phyloP scores from a whole-genome alignment of 768 basidiomycete genomes.

The Tricholoma furcatifolium region DNA sequence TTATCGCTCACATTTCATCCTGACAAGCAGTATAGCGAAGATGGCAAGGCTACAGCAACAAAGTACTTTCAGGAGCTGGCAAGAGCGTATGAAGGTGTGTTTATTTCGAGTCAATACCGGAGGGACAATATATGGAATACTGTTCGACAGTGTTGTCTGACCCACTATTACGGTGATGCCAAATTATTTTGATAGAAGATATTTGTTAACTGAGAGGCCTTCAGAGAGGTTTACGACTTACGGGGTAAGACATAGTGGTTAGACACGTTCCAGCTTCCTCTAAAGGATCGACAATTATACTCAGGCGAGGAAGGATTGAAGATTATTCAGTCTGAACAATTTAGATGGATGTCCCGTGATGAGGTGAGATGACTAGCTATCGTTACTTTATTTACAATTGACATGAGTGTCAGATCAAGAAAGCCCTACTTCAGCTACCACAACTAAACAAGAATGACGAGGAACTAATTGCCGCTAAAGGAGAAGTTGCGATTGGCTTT shows the following conservation, averaged over 20 bases:
- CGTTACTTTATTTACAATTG: no score
- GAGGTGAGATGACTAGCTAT: conserved; percentile 35
- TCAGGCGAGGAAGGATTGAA: conserved; percentile 36
- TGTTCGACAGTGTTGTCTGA: conserved; percentile 61
- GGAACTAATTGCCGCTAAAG: conserved; percentile 42
- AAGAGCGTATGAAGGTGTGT: conserved; percentile 77
- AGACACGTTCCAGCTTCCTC: neutral
- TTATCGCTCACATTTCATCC: conserved; percentile 83
- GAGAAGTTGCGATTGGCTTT: conserved; percentile 42
- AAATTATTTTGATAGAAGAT: conserved; percentile 16
- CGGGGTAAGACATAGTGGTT: conserved; percentile 42
- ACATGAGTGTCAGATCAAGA: conserved; percentile 38
- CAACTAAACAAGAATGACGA: conserved; percentile 32
- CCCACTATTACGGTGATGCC: conserved; percentile 55
- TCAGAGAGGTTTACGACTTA: conserved; percentile 72
- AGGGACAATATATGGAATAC: neutral
- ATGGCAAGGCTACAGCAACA: conserved; percentile 56
- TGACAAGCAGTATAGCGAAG: conserved; percentile 71
- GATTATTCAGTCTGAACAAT: conserved; percentile 41
- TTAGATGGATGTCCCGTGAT: conserved; percentile 42
- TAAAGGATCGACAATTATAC: neutral
- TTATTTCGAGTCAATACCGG: neutral
- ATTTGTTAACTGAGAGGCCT: conserved; percentile 4
- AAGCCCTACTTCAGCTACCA: conserved; percentile 37
- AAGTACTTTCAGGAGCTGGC: conserved; percentile 74